Evolutionary conservation across 2,329 filamentous ascomycete species (phyloP), one percentile per base, ranked within the genome.

Genomic region (Neofusicoccum parvum): DNA sequence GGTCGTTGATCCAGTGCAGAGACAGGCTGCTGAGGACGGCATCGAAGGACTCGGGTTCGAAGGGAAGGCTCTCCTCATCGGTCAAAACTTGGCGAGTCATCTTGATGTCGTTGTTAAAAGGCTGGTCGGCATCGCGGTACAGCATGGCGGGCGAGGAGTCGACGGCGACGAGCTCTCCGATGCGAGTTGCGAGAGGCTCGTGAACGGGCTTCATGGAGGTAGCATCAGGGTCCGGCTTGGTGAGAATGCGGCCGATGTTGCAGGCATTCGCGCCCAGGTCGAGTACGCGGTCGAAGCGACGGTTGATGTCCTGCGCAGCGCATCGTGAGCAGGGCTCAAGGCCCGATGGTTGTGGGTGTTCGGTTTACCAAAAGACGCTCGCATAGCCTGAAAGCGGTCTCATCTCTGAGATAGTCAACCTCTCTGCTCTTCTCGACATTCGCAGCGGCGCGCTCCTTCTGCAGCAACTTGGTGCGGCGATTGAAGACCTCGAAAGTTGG

Each of bases 1-100:
- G 86, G 77, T 99, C 92, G 76, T 99, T 99, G 83, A 97, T 91
- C 95, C 95, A 99, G 79, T 99, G 95, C 75, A 99, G 83, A 66
- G 91, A 94, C 66, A 97, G 81, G 65, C 91, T 96, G 75, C 92
- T 96, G 68, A 99, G 82, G 11, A 97, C 92, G 5, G 96, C 88
- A 76, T 98, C 94, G 76, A 97, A 98, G 3, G 89, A 88, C 69
- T 88, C 86, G 4, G 90, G 81, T 54, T 87, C 86, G 75, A 90
- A 97, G 0, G 92, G 92, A 0, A 97, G 81, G 2, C 86, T 85
- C 76, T 94, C 92, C 60, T 90, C 88, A 69, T 90, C 87, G 0
- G 85, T 79, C n/a, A 97, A 82, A 4, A 97, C 88, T 46, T 92
- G 84, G 17, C 94, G 88, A 3, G 85, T 88, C 68, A 97, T 88